Evolutionary conservation across 2,329 filamentous ascomycete genomes (phyloP).

Genomic region (Geosmithia flava): DNA sequence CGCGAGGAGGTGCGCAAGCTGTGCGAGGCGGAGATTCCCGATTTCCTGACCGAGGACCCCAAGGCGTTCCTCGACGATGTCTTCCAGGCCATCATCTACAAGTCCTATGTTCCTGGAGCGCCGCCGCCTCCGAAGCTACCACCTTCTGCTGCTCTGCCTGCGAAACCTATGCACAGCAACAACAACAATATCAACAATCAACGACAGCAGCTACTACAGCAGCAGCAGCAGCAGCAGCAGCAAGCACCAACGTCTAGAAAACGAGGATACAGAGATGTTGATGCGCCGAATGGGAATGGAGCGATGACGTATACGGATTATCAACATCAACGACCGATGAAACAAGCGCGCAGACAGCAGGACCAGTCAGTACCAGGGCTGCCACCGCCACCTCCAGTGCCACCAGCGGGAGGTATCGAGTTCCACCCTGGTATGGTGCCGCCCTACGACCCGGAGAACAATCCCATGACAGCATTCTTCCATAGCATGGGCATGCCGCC

Average conservation of each 20-base stretch:
- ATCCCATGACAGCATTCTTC: slow-evolving; percentile 43
- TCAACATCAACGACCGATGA: not conserved
- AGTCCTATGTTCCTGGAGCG: slow-evolving; percentile 46
- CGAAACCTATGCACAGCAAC: not conserved
- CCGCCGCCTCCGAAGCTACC: slow-evolving; percentile 21
- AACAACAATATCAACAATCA: not conserved
- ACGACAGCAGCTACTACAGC: not conserved
- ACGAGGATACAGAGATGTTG: slow-evolving; percentile 19
- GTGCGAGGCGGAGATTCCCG: slow-evolving; percentile 59
- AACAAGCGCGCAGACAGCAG: slow-evolving; percentile 1
- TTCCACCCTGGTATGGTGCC: slow-evolving; percentile 11
- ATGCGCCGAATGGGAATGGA: slow-evolving; percentile 1
- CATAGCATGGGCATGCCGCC: slow-evolving; percentile 43
- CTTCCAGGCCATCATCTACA: slow-evolving; percentile 51
- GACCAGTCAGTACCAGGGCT: not conserved
- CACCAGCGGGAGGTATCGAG: too few species aligned
- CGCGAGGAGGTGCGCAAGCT: slow-evolving; percentile 51
- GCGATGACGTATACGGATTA: not conserved
- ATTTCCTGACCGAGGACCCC: slow-evolving; percentile 55
- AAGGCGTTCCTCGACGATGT: slow-evolving; percentile 57
- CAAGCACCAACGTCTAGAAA: slow-evolving; percentile 10
- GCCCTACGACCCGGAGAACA: slow-evolving; percentile 42
- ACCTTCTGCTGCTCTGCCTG: not conserved
- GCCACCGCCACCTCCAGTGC: not conserved
- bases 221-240: not conserved